Base-by-base conservation (phyloP, 2,329 filamentous ascomycete genomes). In the Lomentospora prolificans region DNA sequence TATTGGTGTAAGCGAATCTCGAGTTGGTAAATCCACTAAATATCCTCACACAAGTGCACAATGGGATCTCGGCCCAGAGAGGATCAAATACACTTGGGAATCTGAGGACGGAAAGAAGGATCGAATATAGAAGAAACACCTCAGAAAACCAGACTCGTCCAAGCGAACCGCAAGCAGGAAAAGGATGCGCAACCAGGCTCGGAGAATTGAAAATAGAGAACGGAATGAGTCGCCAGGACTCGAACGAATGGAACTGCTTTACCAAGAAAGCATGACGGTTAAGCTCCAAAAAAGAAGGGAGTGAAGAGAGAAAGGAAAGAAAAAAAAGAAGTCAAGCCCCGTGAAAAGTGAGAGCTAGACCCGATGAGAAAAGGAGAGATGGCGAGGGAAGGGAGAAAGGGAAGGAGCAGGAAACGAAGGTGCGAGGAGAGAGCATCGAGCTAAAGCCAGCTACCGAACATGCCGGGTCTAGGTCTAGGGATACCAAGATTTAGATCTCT, bases 281-380 rank as follows among this genome's bases (percentile, higher is more conserved):
- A 50, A 51, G 27, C 24, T 39, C 36, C 51, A 50, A n/a, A 31
- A 57, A 48, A 48, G 44, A 48, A 19, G 44, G 17, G 33, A 53
- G 19, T 19, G 50, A 51, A 31, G 25, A 25, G 19, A 24, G 41
- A 39, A n/a, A 30, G 44, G 44, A 22, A 48, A 48, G 44, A 10
- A 22, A 48, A 48, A 48, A 22, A 6, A 12, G 8, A 9, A 9
- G 4, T 19, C 44, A 33, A 12, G 6, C 30, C 30, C 30, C 12
- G 6, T 33, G 6, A 6, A 12, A 33, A 33, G 30, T 33, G 6
- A 33, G 30, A 33, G 30, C 6, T 33, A 12, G 30, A 33, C 30
- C 12, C 7, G n/a, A n/a, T n/a, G 30, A 12, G 30, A 33, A 33
- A 33, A 12, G 30, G 12, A 33, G 30, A 33, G 12, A 33, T 12